Evolutionary conservation across 371 early-diverging fungal species (phyloP).

Genomic region (Mucor mucedo): DNA sequence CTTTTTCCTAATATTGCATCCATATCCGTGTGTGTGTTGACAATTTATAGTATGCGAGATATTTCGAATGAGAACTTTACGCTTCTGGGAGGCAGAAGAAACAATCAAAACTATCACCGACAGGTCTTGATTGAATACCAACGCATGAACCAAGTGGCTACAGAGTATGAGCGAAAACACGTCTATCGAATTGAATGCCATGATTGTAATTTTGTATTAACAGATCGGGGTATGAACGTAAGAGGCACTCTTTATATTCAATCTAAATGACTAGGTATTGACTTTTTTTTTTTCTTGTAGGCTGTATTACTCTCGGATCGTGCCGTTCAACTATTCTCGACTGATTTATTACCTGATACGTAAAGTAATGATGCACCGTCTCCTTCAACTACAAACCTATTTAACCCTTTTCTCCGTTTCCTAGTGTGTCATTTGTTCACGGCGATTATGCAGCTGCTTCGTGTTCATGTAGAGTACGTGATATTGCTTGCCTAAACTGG

Average conservation of each 20-base stretch:
- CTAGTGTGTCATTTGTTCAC: slow-evolving; percentile 40
- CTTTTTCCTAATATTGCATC: background rate
- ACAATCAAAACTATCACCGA: slow-evolving; percentile 11
- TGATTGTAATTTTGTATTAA: slow-evolving; percentile 35
- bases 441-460: slow-evolving; percentile 50
- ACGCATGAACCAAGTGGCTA: slow-evolving; percentile 30
- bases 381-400: background rate
- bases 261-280: no score
- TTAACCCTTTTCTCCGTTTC: background rate
- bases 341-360: slow-evolving; percentile 47
- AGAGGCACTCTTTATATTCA: background rate
- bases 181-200: slow-evolving; percentile 45
- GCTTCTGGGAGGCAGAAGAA: background rate
- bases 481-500: slow-evolving; percentile 47
- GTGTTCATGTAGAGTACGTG: slow-evolving; percentile 45
- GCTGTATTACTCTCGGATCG: slow-evolving; percentile 46
- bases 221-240: slow-evolving; percentile 53
- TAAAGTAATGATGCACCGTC: slow-evolving; percentile 17
- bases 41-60: background rate
- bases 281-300: slow-evolving; percentile 15
- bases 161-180: slow-evolving; percentile 42
- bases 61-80: background rate
- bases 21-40: background rate
- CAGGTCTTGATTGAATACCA: slow-evolving; percentile 34
- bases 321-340: slow-evolving; percentile 41